Conservation (phyloP, 2,329 filamentous ascomycete species). For the Hymenotorrendiella dingleyae region DNA sequence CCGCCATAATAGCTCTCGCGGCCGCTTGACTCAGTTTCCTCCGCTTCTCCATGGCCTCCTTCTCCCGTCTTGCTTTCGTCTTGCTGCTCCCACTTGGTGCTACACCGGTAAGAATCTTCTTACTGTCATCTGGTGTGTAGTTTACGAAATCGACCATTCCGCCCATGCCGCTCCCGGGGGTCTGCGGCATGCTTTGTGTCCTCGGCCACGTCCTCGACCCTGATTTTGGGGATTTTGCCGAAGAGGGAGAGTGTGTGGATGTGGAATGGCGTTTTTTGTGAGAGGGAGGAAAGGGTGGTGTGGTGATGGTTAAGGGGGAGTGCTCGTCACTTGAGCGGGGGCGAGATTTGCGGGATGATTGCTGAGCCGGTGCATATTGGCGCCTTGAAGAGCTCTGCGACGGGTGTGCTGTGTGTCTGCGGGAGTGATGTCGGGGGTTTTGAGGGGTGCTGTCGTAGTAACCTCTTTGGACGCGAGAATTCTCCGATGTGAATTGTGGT, state of each 20-base stretch:
- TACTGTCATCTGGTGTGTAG: slow-evolving; percentile 75
- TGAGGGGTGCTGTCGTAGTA: not conserved
- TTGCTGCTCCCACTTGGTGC: slow-evolving; percentile 88
- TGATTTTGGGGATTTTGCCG: slow-evolving; percentile 16
- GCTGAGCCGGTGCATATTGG: not conserved
- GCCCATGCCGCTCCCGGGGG: slow-evolving; percentile 24
- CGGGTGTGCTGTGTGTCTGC: slow-evolving; percentile 6
- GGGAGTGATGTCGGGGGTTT: not conserved
- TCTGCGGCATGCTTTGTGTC: slow-evolving; percentile 29
- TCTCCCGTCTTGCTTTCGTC: slow-evolving; percentile 88
- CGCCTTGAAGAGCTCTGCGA: slow-evolving; percentile 14
- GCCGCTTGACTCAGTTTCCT: slow-evolving; percentile 63
- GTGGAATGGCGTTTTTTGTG: slow-evolving; percentile 27
- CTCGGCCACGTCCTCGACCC: slow-evolving; percentile 18
- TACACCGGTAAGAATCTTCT: slow-evolving; percentile 78
- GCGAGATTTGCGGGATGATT: slow-evolving; percentile 5
- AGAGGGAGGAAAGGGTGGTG: no score
- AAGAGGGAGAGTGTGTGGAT: no score
- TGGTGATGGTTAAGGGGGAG: no score
- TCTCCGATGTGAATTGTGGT: slow-evolving; percentile 3
- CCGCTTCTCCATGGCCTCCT: slow-evolving; percentile 75
- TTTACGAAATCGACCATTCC: slow-evolving; percentile 69
- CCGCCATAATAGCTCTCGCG: slow-evolving; percentile 61
- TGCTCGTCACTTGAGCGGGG: no score
- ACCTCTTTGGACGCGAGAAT: not conserved